These are phyloP conservation scores for Penicillium occitanis DNA, from an alignment of 2,329 filamentous ascomycete genomes.

Conservation along the genomic window DNA sequence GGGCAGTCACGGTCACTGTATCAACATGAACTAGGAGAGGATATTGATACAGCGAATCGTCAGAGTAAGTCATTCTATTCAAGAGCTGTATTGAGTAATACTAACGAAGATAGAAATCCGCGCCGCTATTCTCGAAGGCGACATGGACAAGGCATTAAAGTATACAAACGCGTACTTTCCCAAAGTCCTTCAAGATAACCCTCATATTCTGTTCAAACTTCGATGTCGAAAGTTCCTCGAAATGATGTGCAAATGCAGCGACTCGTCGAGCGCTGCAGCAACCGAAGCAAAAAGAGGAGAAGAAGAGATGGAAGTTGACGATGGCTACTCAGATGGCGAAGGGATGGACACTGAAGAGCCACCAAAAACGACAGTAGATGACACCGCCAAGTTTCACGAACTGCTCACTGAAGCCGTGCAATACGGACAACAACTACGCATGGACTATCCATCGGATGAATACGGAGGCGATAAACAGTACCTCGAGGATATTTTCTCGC, in stretches of 20 bases:
- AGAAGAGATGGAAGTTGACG: constrained; percentile 58
- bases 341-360: constrained; percentile 57
- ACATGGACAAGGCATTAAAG: constrained; percentile 87
- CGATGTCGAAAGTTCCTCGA: constrained; percentile 92
- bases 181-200: constrained; percentile 73
- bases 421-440: constrained; percentile 76
- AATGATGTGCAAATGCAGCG: constrained; percentile 76
- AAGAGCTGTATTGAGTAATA: background rate
- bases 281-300: constrained; percentile 32
- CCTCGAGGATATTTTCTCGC: constrained; percentile 79
- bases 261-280: constrained; percentile 50
- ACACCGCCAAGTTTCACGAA: constrained; percentile 42
- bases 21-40: constrained; percentile 70
- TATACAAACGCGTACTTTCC: constrained; percentile 77
- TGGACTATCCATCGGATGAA: constrained; percentile 72
- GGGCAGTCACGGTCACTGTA: constrained; percentile 54
- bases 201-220: constrained; percentile 82
- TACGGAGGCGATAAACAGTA: constrained; percentile 69
- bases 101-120: constrained; percentile 59
- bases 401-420: constrained; percentile 69
- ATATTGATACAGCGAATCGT: constrained; percentile 80
- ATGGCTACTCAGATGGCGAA: constrained; percentile 49
- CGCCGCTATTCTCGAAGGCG: constrained; percentile 80
- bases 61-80: constrained; percentile 64
- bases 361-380: constrained; percentile 22